Evolutionary conservation across 1,139 yeast genomes (phyloP), one percentile per base, ranked within the genome.

Genomic region (Saccharomyces hybrid): DNA sequence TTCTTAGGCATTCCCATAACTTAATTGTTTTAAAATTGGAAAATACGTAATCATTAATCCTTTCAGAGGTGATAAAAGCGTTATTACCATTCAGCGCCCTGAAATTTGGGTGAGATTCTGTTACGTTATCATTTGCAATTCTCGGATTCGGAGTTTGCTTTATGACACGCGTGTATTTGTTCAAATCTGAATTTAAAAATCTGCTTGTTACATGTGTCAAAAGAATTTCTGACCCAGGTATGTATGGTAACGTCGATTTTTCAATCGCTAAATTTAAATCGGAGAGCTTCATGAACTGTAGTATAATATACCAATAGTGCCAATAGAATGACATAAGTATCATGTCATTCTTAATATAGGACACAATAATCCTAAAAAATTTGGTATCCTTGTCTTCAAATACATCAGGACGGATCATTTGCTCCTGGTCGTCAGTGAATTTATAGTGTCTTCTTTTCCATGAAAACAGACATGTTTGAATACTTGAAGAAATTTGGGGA

Each of bases 251-350:
- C 52, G 52, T 27, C 53, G 26, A 14, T 55, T 53, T 25, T 32
- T 28, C 7, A 32, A n/a, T 32, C n/a, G 6, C 32, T 32, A 51
- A 3, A 49, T 53, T 46, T 13, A 14, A 29, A n/a, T 56, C 54
- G 3, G 49, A 29, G 47, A 53, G 42, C 23, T 50, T 13, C 47
- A 48, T n/a, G 55, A 49, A 56, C 9, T 55, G 52, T 28, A 62
- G 42, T 25, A 60, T 53, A n/a, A 67, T 66, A 49, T 57, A 58
- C 70, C 71, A 68, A 55, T 65, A 67, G 54, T 69, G 69, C 66
- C 67, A 69, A 50, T 66, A 64, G 53, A 69, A 69, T 14, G 68
- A 61, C 48, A 58, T 51, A 46, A 66, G 66, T 9, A 63, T 57
- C 6, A 60, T 54, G 52, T 64, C 66, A 52, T 67, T 65, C 46